Percentiles rank a stretch among this genome's conserved stretches.
Conservation (phyloP, 148 eudicot genomes). For the Rhododendron mucronatum region DNA sequence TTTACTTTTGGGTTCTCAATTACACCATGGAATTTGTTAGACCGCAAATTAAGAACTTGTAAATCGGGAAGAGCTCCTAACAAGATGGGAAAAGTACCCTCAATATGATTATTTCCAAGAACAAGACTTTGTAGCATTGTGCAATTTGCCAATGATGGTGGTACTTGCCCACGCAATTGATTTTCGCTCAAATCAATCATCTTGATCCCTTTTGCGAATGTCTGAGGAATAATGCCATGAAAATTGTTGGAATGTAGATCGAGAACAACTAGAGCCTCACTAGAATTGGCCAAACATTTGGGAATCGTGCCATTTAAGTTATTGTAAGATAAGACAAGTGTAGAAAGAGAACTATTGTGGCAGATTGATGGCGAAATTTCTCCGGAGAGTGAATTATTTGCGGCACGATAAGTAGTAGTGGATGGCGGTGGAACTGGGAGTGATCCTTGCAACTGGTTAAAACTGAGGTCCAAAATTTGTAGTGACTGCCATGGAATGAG, state of each 20-base stretch:
- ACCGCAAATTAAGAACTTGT: neutral
- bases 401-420: rapidly evolving
- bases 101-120: conserved; percentile 27
- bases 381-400: neutral
- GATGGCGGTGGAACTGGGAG: neutral
- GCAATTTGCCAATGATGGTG: conserved; percentile 17
- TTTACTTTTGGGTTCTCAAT: neutral
- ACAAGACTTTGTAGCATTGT: conserved; percentile 27
- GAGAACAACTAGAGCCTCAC: conserved; percentile 1
- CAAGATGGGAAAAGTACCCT: conserved; percentile 28
- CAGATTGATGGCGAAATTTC: conserved; percentile 26
- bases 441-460: neutral
- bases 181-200: neutral
- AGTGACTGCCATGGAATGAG: neutral
- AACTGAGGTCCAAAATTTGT: neutral
- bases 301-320: conserved; percentile 16
- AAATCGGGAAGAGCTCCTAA: neutral
- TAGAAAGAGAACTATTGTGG: neutral
- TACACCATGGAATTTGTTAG: conserved; percentile 36
- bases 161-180: neutral
- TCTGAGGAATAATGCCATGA: neutral
- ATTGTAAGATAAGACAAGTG: conserved; percentile 19
- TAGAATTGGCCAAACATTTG: conserved; percentile 16
- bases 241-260: conserved; percentile 26
- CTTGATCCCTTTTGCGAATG: neutral